Evolutionary conservation across 179 eudicot species (phyloP), one percentile per base, ranked within the genome.

Genomic region (Spergularia azorica): DNA sequence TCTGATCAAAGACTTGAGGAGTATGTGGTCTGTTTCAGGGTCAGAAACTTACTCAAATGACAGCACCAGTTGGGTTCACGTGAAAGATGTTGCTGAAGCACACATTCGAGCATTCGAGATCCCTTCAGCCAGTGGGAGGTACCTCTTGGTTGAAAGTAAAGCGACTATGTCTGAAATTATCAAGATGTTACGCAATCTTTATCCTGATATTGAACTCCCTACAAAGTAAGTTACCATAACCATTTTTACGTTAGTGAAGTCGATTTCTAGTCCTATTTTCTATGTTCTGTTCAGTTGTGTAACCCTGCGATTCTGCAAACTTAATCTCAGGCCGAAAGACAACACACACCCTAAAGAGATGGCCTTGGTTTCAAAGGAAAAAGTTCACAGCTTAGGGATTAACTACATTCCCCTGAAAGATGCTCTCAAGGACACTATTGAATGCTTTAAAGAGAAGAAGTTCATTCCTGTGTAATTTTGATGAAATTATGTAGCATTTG

Each of bases 371-470:
- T 86, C 85, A 0, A 84, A 82, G 79, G 83, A 84, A 36, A 86
- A 67, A 70, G 72, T 77, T 57, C 78, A 70, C 67, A 82, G 81
- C 71, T 79, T 88, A 71, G 89, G 91, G 43, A 86, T 88, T 74
- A 80, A 82, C 8, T 88, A 73, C 82, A 86, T 75, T 59, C 85
- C 89, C 67, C 66, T 84, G 63, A 65, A 73, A 70, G 77, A 54
- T n/a, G 73, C 79, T 64, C 72, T 88, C 39, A 82, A 80, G 81
- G 91, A 88, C 11, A 86, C 91, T 41, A 80, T 88, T 41, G 81
- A 88, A 17, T 79, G 83, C 82, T 80, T 88, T 74, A 82, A 82
- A 80, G 86, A 80, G 82, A 88, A 82, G 86, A 71, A 82, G 50
- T 71, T 86, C 32, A 20, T 83, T 32, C 63, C 46, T 46, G 48